These are phyloP conservation scores for Croton laevigatus DNA, from an alignment of 441 rosid species.

Conservation along the genomic window DNA sequence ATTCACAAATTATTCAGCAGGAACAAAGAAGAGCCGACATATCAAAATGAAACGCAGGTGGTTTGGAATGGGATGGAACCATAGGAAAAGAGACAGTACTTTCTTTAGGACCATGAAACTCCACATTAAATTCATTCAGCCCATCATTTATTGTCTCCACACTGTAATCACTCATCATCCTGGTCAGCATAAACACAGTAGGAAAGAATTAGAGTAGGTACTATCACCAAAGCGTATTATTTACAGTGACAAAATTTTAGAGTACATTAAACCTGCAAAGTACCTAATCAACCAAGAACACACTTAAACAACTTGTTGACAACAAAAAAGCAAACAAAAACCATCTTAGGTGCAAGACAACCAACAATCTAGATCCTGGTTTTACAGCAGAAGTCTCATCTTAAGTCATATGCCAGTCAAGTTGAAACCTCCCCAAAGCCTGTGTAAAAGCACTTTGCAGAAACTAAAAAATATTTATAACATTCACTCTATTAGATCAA, in stretches of 20 bases:
- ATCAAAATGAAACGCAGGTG: neutral
- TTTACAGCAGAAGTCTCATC: neutral
- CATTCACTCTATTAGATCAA: neutral
- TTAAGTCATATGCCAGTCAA: neutral
- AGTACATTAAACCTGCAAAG: neutral
- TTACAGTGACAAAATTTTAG: neutral
- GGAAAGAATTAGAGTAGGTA: slow-evolving; percentile 12
- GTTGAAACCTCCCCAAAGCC: slow-evolving; percentile 2
- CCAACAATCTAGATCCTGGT: neutral
- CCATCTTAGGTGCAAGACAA: slow-evolving; percentile 4
- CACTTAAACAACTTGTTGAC: neutral
- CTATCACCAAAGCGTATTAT: slow-evolving; percentile 6
- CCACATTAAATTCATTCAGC: slow-evolving; percentile 68
- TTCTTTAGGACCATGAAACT: slow-evolving; percentile 77
- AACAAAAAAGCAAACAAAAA: neutral
- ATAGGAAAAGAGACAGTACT: slow-evolving; percentile 37
- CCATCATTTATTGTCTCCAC: slow-evolving; percentile 77
- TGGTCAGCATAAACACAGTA: slow-evolving; percentile 27
- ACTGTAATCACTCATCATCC: slow-evolving; percentile 80
- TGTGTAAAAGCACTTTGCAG: neutral
- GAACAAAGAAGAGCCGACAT: slow-evolving; percentile 4
- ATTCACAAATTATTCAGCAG: neutral
- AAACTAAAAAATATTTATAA: neutral
- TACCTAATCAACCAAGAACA: neutral
- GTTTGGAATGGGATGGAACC: neutral